A percentile compares a stretch with the other conserved stretches of the same genome.
Evolutionary conservation across 148 eudicot species (phyloP).

Genomic region (Chenopodium formosanum): DNA sequence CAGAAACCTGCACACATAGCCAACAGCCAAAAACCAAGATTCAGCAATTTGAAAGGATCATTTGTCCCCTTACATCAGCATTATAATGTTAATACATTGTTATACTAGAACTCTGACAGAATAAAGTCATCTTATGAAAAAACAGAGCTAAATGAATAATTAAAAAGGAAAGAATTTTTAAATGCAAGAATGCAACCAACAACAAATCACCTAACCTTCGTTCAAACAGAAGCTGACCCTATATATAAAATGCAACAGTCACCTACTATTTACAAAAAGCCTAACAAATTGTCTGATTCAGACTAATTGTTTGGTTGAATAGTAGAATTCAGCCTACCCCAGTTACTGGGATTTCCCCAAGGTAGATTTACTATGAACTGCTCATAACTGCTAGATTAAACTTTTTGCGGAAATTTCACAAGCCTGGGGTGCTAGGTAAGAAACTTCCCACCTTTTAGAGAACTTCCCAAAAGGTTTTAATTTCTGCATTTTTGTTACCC

Average conservation of each 20-base stretch:
- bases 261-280: not conserved
- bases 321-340: not conserved
- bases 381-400: not conserved
- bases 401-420: not conserved
- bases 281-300: not conserved
- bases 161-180: not conserved
- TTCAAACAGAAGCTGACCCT: not conserved
- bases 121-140: not conserved
- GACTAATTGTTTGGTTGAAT: not conserved
- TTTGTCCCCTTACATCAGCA: not conserved
- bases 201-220: not conserved
- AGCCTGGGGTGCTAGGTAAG: not conserved
- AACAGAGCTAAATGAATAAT: not conserved
- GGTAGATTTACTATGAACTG: not conserved
- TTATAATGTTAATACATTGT: not conserved
- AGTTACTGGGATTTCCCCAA: not conserved
- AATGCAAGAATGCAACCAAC: not conserved
- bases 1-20: slow-evolving; percentile 69
- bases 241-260: not conserved
- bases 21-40: not conserved
- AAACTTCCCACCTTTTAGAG: not conserved
- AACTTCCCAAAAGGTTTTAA: not conserved
- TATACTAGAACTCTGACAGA: not conserved
- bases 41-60: not conserved
- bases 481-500: not conserved